Conservation (phyloP, 352 stramenopile species). For the Pythium chondricola region DNA sequence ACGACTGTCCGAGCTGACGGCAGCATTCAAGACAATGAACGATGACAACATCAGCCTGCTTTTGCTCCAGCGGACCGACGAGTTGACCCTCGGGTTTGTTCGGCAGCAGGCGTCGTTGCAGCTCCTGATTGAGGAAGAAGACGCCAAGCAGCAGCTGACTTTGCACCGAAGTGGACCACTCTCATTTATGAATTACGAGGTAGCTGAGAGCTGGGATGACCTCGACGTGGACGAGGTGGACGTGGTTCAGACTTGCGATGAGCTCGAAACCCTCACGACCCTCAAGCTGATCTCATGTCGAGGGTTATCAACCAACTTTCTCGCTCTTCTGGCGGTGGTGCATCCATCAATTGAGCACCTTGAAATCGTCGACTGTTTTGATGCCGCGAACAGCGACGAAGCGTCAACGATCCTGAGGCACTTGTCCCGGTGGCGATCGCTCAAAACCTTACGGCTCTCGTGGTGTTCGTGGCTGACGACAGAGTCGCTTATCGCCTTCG, state of each 20-base stretch:
- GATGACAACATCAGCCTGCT: conserved; percentile 59
- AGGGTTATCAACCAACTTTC: conserved; percentile 45
- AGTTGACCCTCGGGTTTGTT: conserved; percentile 69
- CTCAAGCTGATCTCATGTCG: conserved; percentile 69
- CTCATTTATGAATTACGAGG: conserved; percentile 20
- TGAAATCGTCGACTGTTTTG: conserved; percentile 69
- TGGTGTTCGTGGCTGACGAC: conserved; percentile 81
- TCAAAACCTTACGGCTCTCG: conserved; percentile 68
- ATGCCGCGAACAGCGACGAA: conserved; percentile 32
- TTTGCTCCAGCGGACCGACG: conserved; percentile 44
- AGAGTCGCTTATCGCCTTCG: conserved; percentile 63
- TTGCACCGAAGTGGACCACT: conserved; percentile 29
- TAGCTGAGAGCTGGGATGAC: conserved; percentile 68
- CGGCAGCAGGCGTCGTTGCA: conserved; percentile 44
- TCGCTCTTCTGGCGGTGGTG: conserved; percentile 26
- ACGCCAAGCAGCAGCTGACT: conserved; percentile 29
- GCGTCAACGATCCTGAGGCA: conserved; percentile 41
- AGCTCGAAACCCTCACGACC: conserved; percentile 40
- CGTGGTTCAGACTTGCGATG: conserved; percentile 50
- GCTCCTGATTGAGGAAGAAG: conserved; percentile 27
- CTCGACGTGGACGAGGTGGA: conserved; percentile 65
- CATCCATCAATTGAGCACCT: conserved; percentile 55
- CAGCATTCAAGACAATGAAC: conserved; percentile 64
- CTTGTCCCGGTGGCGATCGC: conserved; percentile 38
- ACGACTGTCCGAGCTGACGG: conserved; percentile 47